Evolutionary conservation across 257 asterid species (phyloP).

Genomic region (Cordia subcordata): DNA sequence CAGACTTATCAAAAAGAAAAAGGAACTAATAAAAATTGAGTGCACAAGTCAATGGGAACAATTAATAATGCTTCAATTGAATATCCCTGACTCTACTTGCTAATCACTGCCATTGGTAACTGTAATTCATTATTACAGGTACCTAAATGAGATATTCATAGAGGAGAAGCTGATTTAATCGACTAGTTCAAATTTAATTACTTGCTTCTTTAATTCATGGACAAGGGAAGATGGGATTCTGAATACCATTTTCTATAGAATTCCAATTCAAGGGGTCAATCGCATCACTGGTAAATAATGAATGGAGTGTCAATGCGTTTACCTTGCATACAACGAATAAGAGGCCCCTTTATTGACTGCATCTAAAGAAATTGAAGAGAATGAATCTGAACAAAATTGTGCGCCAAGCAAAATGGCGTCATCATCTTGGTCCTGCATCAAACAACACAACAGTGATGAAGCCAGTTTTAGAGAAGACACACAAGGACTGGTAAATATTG

Average conservation of each 20-base stretch:
- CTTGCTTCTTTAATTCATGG: no score
- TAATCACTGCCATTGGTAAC: no score
- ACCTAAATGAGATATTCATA: no score
- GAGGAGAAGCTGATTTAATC: no score
- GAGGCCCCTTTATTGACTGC: slow-evolving; percentile 43
- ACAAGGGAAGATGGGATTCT: not conserved
- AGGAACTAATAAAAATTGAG: not conserved
- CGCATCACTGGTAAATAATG: slow-evolving; percentile 10
- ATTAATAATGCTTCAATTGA: no score
- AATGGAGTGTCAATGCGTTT: not conserved
- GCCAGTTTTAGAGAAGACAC: not conserved
- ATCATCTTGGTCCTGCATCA: slow-evolving; percentile 76
- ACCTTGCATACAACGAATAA: slow-evolving; percentile 81
- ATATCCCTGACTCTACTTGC: no score
- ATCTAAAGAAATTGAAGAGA: slow-evolving; percentile 64
- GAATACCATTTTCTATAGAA: no score
- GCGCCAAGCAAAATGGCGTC: slow-evolving; percentile 92
- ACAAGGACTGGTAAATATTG: not conserved
- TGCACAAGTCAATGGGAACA: not conserved
- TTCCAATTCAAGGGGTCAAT: not conserved
- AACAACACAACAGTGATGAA: not conserved
- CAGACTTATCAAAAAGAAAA: no score
- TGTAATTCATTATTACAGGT: no score
- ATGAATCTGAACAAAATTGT: slow-evolving; percentile 87
- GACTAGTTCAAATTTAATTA: no score